Evolutionary conservation across 1,139 yeast genomes (phyloP).

Genomic region (Suhomyces choctaworum): DNA sequence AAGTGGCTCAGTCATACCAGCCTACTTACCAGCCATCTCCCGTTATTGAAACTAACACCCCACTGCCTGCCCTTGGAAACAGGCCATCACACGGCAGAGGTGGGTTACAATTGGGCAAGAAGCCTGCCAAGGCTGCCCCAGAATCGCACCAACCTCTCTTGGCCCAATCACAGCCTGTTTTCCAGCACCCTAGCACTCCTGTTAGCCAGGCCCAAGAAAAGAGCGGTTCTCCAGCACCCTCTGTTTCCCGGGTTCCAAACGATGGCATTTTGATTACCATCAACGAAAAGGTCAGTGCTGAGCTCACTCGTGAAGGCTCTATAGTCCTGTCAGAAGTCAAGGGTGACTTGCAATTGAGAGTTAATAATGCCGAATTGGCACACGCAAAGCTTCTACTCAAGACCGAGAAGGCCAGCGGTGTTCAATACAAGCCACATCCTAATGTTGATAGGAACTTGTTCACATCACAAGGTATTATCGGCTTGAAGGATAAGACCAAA

Average conservation of each 20-base stretch:
- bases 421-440: constrained; percentile 92
- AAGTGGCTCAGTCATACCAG: constrained; percentile 27
- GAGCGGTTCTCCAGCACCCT: constrained; percentile 29
- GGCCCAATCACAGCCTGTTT: constrained; percentile 27
- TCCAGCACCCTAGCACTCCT: constrained; percentile 21
- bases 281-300: constrained; percentile 76
- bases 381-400: constrained; percentile 62
- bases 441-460: constrained; percentile 83
- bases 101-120: constrained; percentile 82
- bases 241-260: constrained; percentile 47
- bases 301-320: constrained; percentile 82
- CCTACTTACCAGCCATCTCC: constrained; percentile 40
- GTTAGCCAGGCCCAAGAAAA: constrained; percentile 15
- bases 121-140: constrained; percentile 34
- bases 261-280: constrained; percentile 79
- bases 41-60: constrained; percentile 18
- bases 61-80: constrained; percentile 5
- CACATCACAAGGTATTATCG: constrained; percentile 55
- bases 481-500: constrained; percentile 73
- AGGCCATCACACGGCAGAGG: constrained; percentile 51
- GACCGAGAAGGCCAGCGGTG: constrained; percentile 47
- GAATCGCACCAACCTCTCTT: constrained; percentile 50
- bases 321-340: constrained; percentile 74
- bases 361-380: constrained; percentile 70
- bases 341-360: constrained; percentile 88